Evolutionary conservation across 225 moss, liverwort and hornwort genomes (phyloP), one percentile per base, ranked within the genome.

Genomic region (Sphagnum contortum): DNA sequence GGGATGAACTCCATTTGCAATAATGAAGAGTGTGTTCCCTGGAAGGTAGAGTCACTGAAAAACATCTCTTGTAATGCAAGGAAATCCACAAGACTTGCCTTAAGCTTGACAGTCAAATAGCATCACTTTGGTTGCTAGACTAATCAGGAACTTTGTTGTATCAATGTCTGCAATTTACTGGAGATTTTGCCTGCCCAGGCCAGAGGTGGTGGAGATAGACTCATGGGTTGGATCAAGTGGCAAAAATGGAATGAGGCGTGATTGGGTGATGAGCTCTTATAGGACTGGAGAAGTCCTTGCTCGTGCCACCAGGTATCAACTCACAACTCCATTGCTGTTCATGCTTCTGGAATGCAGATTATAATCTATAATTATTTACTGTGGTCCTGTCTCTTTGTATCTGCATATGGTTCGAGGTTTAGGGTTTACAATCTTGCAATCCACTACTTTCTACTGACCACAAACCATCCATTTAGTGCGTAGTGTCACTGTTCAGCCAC

Each of bases 161-260:
- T 29, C 29, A 29, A 29, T 29, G 29, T 29, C 29, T 29, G 29
- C 29, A 29, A 29, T 29, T 29, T 29, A 29, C 29, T 0, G 29
- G 29, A 29, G 29, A 29, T 29, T 29, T 29, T 29, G 29, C 29
- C 29, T 29, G 29, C 29, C 29, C 74, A 90, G 90, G 90, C 84
- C 87, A 45, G 80, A 90, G 52, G 81, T 74, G 13, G 82, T 90
- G 5, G 85, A 90, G 69, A 83, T 87, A 11, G 90, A 90, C 13
- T 80, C 85, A 0, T 90, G 90, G 90, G 85, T 85, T 9, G 74
- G 67, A 64, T 76, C 77, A 6, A 76, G 82, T 0, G 87, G 87
- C 4, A 90, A 87, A 57, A 88, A 90, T 46, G 88, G 90, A 46
- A 84, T 90, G 86, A 67, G 84, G 2, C 83, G 89, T 11, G 92